Evolutionary conservation across 2,329 filamentous ascomycete species (phyloP).

Genomic region (Blumeriella jaapii): DNA sequence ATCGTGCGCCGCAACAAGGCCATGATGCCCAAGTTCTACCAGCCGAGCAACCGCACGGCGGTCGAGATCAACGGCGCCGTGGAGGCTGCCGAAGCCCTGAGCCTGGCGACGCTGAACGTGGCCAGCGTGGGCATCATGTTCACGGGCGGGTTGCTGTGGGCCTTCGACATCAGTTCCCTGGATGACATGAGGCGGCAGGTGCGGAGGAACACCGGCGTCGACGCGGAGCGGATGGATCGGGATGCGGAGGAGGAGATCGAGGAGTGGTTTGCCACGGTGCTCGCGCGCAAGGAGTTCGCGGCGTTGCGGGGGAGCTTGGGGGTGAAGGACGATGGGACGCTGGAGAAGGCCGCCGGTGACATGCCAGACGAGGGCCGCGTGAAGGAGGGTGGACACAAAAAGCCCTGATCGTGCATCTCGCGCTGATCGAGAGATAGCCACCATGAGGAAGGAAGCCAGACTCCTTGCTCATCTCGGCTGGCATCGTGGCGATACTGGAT

Average conservation of each 20-base stretch:
- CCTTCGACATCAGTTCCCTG: constrained; percentile 61
- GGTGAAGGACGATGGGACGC: too few species aligned
- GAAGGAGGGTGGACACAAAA: too few species aligned
- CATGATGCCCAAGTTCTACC: constrained; percentile 60
- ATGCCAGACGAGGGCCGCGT: too few species aligned
- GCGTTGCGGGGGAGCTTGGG: constrained; percentile 11
- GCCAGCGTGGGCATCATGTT: constrained; percentile 62
- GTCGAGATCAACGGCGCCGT: constrained; percentile 48
- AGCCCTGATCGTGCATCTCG: too few species aligned
- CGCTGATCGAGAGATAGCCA: too few species aligned
- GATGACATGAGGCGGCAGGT: constrained; percentile 49
- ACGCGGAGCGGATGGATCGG: constrained; percentile 27
- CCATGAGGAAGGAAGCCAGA: too few species aligned
- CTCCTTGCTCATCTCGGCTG: too few species aligned
- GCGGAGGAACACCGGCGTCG: constrained; percentile 11
- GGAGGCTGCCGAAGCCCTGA: constrained; percentile 74
- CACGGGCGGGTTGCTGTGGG: constrained; percentile 63
- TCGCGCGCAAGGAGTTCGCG: constrained; percentile 44
- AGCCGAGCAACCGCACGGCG: constrained; percentile 44
- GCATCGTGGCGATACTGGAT: too few species aligned
- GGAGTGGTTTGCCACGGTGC: constrained; percentile 46
- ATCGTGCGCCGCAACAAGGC: constrained; percentile 50
- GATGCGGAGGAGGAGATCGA: constrained; percentile 50
- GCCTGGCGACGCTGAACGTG: constrained; percentile 79
- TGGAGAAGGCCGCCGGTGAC: too few species aligned